Percentiles rank a stretch among this genome's conserved stretches.
Evolutionary conservation across 257 asterid species (phyloP).

Genomic region (Nicotiana noctiflora): DNA sequence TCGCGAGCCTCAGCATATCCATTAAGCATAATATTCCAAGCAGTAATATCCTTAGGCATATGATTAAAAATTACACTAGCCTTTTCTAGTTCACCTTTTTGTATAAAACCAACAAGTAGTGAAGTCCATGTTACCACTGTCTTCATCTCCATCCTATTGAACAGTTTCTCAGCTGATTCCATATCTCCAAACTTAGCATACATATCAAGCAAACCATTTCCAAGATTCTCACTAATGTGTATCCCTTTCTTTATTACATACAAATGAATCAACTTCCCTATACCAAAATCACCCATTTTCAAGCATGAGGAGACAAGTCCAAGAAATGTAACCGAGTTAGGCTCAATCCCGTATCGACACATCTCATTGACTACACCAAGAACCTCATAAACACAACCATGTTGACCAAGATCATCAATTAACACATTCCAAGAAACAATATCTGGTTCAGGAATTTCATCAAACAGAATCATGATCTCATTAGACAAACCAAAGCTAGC

Average conservation of each 20-base stretch:
- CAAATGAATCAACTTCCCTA: constrained; percentile 45
- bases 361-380: constrained; percentile 28
- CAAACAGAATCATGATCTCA: constrained; percentile 32
- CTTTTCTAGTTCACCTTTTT: constrained; percentile 43
- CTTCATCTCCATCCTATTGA: constrained; percentile 34
- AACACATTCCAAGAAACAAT: constrained; percentile 63
- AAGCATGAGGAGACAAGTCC: constrained; percentile 50
- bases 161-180: constrained; percentile 37
- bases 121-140: constrained; percentile 68
- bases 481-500: no score
- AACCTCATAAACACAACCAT: constrained; percentile 31
- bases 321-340: constrained; percentile 58
- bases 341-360: constrained; percentile 45
- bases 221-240: constrained; percentile 15
- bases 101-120: constrained; percentile 57
- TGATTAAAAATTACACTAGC: constrained; percentile 37
- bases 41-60: constrained; percentile 32
- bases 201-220: constrained; percentile 33
- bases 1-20: constrained; percentile 25
- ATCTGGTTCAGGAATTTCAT: constrained; percentile 55
- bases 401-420: constrained; percentile 36
- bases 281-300: constrained; percentile 24
- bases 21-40: constrained; percentile 15
- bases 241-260: constrained; percentile 23
- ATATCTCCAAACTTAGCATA: constrained; percentile 59